These are phyloP conservation scores for Salix dunnii DNA, from an alignment of 345 rosid genomes.

Conservation along the genomic window DNA sequence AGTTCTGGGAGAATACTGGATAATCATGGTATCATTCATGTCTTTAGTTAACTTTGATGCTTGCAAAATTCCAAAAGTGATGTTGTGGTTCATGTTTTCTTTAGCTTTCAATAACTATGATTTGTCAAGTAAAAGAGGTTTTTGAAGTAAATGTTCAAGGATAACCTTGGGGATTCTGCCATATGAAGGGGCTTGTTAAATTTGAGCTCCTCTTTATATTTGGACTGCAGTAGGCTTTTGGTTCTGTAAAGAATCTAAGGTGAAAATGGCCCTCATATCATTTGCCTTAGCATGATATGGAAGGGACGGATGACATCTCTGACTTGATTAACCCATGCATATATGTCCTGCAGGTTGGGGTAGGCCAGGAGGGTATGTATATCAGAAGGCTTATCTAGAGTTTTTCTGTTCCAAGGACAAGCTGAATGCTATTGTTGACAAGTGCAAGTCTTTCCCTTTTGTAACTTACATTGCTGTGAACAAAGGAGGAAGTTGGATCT, in stretches of 20 bases:
- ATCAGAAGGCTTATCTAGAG: constrained; percentile 95
- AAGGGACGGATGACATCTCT: neutral
- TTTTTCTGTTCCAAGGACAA: constrained; percentile 86
- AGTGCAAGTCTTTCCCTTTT: constrained; percentile 56
- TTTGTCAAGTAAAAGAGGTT: neutral
- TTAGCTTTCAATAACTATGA: neutral
- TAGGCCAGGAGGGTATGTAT: constrained; percentile 87
- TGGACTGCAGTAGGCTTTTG: neutral
- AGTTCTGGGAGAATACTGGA: neutral
- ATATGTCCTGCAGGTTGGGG: constrained; percentile 81
- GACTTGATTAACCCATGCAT: neutral
- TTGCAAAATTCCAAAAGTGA: neutral
- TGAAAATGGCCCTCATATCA: neutral
- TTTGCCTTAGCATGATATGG: neutral
- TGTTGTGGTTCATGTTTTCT: neutral
- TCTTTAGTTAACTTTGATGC: neutral
- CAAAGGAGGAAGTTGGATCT: constrained; percentile 55
- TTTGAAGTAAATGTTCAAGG: neutral
- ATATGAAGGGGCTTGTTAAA: neutral
- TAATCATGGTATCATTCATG: neutral
- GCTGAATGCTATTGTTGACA: constrained; percentile 54
- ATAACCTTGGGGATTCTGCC: neutral
- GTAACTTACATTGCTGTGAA: constrained; percentile 73
- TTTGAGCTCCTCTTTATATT: neutral
- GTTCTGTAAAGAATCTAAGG: neutral